Base-by-base conservation (phyloP, 352 stramenopile species). In the Globisporangium iwayamae region DNA sequence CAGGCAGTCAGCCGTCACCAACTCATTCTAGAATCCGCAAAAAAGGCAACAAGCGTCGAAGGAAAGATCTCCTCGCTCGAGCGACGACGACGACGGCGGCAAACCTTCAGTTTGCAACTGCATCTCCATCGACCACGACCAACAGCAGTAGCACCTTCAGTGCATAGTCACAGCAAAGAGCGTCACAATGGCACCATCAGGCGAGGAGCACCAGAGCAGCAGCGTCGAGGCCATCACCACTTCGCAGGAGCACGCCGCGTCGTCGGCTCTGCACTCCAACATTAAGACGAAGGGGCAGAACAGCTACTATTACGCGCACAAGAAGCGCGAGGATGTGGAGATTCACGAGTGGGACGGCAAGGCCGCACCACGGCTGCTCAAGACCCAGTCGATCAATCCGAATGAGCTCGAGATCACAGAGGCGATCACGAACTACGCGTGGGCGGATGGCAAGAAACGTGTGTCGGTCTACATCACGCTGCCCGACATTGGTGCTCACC, bases 301-400 rank as follows among this genome's bases (percentile, higher is more conserved):
- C 74, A 91, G 81, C 70, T 95, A 95, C 71, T 95, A 95, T 65
- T 95, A 95, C 62, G 86, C 86, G 22, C 86, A 95, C 73, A 92
- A 93, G 76, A 84, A 83, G 75, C 86, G 86, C 60, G 72, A 91
- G 20, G 64, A 87, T 57, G 86, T 87, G 18, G 81, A 93, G 63
- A 78, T 93, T 53, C 83, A 93, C 65, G 72, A 90, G 69, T 95
- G 86, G 84, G 84, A 95, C 70, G 84, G 84, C 51, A 88, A 93
- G 16, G 82, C 79, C 18, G 79, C 76, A 46, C 84, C 84, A 61
- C 84, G 86, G 7, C 65, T 95, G 70, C 79, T 95, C 41, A 93
- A 91, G 71, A 78, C 66, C 5, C 70, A 81, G 60, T 68, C 62
- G 11, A 51, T 74, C 10, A 65, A 72, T 7, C 48, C 72, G 10